Conservation (phyloP, 768 basidiomycete genomes). For the Punctularia strigosozonata region DNA sequence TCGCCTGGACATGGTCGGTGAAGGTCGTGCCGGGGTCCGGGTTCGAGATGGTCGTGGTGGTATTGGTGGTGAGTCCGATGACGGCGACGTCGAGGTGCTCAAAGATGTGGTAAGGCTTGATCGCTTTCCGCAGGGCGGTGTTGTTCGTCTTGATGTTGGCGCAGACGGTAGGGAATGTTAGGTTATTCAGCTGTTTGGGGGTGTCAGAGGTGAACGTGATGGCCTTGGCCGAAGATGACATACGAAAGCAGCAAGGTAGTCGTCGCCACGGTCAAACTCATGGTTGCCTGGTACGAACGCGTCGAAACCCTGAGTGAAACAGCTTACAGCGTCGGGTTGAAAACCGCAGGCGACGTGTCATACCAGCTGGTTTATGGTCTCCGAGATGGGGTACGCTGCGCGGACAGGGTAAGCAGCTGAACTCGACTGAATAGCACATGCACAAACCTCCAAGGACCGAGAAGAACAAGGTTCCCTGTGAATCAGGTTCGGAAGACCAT, state of each 20-base stretch:
- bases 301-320: too few relatives aligned
- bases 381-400: slow-evolving; percentile 27
- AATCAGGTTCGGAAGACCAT: background rate
- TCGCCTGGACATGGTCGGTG: slow-evolving; percentile 23
- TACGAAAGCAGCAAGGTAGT: slow-evolving; percentile 23
- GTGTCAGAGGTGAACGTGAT: background rate
- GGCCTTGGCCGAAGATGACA: background rate
- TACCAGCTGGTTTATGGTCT: slow-evolving; percentile 29
- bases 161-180: slow-evolving; percentile 32
- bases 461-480: slow-evolving; percentile 31
- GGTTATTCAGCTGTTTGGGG: slow-evolving; percentile 22
- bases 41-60: slow-evolving; percentile 25
- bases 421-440: too few relatives aligned
- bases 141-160: slow-evolving; percentile 31
- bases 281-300: slow-evolving; percentile 35
- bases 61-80: slow-evolving; percentile 30
- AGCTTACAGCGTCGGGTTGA: too few relatives aligned
- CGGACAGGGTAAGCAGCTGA: too few relatives aligned
- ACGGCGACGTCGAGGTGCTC: slow-evolving; percentile 27
- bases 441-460: slow-evolving; percentile 33
- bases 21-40: slow-evolving; percentile 28
- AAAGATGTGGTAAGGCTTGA: slow-evolving; percentile 30
- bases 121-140: slow-evolving; percentile 16
- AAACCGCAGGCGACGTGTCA: too few relatives aligned
- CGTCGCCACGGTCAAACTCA: slow-evolving; percentile 33